Evolutionary conservation across 345 rosid species (phyloP), one percentile per base, ranked within the genome.

Genomic region (Brassica juncea): DNA sequence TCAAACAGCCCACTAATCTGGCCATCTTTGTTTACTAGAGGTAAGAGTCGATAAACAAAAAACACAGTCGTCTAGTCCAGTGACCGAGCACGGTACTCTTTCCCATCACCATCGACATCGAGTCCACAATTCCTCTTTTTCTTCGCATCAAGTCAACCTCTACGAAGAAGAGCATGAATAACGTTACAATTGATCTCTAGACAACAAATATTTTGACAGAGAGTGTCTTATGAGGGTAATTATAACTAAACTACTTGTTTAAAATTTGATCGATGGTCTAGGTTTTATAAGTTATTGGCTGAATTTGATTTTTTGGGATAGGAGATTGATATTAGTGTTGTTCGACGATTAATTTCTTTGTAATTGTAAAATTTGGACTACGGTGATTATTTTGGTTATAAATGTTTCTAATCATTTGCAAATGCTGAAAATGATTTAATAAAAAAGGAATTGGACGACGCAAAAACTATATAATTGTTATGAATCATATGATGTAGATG

Each of bases 21-120:
- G 25, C 25, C 25, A 23, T 23, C 25, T 23, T 23, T 23, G 25
- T 23, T 23, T 67, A 63, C 85, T 84, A 6, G 91, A 88, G 75
- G 85, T 90, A 30, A 76, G 67, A 77, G 83, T 84, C 0, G 78
- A 90, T 15, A 85, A 79, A 80, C 85, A 68, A 10, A 72, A 80
- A 79, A 73, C 82, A 66, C 68, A n/a, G n/a, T 82, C 82, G 4
- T 80, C 81, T 71, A 86, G 75, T 62, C 75, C 73, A 19, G 71
- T 79, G 4, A 82, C 89, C 0, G 91, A 91, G 74, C 77, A 74
- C 49, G 85, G 87, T 74, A 85, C 93, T 35, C 39, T 68, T 23
- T 23, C 25, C 25, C 25, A 23, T 23, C 25, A 23, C 25, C 25
- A 23, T 23, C 25, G 25, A 2, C 69, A 81, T 4, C 70, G 83